A percentile compares a stretch with the other conserved stretches of the same genome.
These are phyloP conservation scores for Fusarium sp. DNA, from an alignment of 2,329 filamentous ascomycete genomes.

Conservation along the genomic window DNA sequence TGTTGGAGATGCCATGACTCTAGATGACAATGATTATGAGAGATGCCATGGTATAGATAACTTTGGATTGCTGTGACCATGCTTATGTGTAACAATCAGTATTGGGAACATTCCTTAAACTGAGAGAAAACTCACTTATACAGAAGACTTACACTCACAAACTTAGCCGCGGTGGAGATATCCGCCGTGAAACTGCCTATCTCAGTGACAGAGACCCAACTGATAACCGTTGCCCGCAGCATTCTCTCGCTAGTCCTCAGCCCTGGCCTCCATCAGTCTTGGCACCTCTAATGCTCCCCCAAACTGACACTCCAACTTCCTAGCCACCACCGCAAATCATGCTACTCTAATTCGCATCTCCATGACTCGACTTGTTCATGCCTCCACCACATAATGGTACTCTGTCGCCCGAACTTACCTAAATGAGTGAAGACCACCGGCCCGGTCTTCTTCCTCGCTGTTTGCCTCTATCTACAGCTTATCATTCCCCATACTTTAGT, in stretches of 20 bases:
- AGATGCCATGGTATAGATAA: slow-evolving; percentile 11
- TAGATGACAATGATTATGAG: neutral
- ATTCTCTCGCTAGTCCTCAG: neutral
- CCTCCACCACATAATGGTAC: slow-evolving; percentile 39
- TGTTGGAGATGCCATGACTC: neutral
- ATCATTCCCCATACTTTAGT: slow-evolving; percentile 36
- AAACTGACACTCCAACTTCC: slow-evolving; percentile 8
- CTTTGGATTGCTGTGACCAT: neutral
- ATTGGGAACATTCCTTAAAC: neutral
- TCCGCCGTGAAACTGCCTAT: slow-evolving; percentile 37
- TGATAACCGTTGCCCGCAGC: slow-evolving; percentile 26
- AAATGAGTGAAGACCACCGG: slow-evolving; percentile 26
- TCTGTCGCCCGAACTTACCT: slow-evolving; percentile 29
- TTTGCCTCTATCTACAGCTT: slow-evolving; percentile 27
- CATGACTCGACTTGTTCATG: slow-evolving; percentile 9
- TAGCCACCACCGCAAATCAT: slow-evolving; percentile 17
- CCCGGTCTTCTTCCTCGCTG: slow-evolving; percentile 19
- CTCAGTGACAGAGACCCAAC: neutral
- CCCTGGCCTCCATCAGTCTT: slow-evolving; percentile 23
- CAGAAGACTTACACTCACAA: neutral
- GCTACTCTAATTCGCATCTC: neutral
- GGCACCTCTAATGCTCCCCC: slow-evolving; percentile 32
- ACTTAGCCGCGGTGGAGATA: slow-evolving; percentile 15
- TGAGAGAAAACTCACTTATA: neutral
- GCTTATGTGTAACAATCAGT: slow-evolving; percentile 3